Base-by-base conservation (phyloP, 202 grass and related monocot species). In the Panicum hallii region DNA sequence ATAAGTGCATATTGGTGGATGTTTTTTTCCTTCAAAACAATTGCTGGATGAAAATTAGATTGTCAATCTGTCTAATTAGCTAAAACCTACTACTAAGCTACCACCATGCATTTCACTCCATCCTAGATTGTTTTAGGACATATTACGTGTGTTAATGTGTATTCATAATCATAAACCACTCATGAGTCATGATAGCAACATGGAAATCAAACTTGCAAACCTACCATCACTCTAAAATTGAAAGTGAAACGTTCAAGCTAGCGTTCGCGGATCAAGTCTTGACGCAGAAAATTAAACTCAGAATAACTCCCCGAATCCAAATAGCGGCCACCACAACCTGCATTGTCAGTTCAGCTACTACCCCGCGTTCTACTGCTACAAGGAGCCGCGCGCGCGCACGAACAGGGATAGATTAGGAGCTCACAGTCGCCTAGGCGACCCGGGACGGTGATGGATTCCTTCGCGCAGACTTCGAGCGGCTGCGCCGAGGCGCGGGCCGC, bases 361-460 rank as follows among this genome's bases (percentile, higher is more conserved):
- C 55, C 26, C 57, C 13, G 75, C 10, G 55, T 38, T 55, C 54
- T 7, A 28, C 15, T 41, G 46, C 32, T 67, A 67, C 63, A 19
- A 17, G 17, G 63, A 38, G 65, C 36, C 66, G 19, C 40, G 46
- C n/a, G 38, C 5, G 36, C 5, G 11, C 6, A 50, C 23, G 19
- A 26, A 0, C 3, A 62, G 11, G 64, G 11, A 34, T 28, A 23
- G 10, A 16, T 45, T 67, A 15, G 72, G 9, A 66, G 36, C 80
- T 95, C 62, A 98, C 96, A 92, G 60, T 98, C 93, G 82, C 96
- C 96, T 26, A 98, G 91, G 52, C 86, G 78, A 50, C 77, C 86
- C 42, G 96, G 89, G 40, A 89, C 78, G 52, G 96, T 95, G 55
- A 13, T 8, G 43, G 96, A 98, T 41, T 83, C 86, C 88, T 94